A percentile compares a stretch with the other conserved stretches of the same genome.
Conservation (phyloP, 345 rosid species). For the Clausena lansium region DNA sequence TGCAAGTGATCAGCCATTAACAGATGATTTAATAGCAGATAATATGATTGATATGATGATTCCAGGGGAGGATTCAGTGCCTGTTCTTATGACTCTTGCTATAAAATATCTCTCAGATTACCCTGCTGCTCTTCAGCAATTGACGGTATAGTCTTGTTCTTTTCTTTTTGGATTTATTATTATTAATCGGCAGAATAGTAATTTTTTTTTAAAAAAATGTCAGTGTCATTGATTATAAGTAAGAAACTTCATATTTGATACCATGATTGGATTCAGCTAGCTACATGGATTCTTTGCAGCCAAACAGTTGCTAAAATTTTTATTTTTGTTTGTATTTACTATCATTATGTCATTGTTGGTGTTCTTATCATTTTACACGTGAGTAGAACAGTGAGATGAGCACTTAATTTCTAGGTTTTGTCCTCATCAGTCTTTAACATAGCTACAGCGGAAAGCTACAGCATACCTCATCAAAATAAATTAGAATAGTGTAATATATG, state of each 20-base stretch:
- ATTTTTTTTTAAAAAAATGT: no score
- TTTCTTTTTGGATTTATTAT: neutral
- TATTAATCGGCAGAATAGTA: neutral
- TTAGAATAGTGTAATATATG: no score
- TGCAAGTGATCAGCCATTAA: conserved; percentile 42
- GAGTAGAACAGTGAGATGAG: neutral
- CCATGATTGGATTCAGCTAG: no score
- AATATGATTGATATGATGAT: conserved; percentile 99
- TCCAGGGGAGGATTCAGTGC: conserved; percentile 98
- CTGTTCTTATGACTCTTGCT: conserved; percentile 88
- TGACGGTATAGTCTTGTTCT: conserved; percentile 45
- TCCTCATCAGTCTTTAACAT: neutral
- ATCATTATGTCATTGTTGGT: neutral
- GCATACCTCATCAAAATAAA: neutral
- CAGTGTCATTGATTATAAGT: neutral
- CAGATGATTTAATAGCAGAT: conserved; percentile 73
- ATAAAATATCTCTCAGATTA: conserved; percentile 79
- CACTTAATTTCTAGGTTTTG: neutral
- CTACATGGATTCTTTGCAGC: neutral
- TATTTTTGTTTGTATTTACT: neutral
- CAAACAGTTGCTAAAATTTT: neutral
- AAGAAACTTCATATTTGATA: no score
- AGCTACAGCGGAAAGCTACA: neutral
- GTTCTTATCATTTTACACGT: conserved; percentile 4
- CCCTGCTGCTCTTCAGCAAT: conserved; percentile 68